A percentile compares a stretch with the other conserved stretches of the same genome.
phyloP scores from a whole-genome alignment of 495 filamentous ascomycete species.

The Astrothelium macrocarpum region DNA sequence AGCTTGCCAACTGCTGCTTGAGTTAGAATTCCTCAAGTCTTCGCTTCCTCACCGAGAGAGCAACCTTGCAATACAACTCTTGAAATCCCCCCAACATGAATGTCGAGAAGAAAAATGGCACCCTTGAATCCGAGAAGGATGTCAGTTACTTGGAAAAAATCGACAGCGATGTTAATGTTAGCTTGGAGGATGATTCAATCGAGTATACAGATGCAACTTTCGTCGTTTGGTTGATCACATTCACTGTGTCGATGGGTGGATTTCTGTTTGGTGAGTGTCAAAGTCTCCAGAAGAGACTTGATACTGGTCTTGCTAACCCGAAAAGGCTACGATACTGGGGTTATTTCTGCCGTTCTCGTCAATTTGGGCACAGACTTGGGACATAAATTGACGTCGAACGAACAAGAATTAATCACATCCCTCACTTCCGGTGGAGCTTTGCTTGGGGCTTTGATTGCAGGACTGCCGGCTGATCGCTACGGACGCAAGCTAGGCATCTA shows the following conservation, averaged over 20 bases:
- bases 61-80: not conserved
- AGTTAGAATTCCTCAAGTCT: not conserved
- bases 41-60: not conserved
- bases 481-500: constrained; percentile 43
- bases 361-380: constrained; percentile 33
- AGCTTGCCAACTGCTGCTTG: not conserved
- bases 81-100: not conserved
- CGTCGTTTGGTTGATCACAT: constrained; percentile 14
- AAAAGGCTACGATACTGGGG: constrained; percentile 43
- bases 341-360: constrained; percentile 41
- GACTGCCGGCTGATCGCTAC: constrained; percentile 40
- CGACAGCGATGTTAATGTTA: not conserved
- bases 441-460: constrained; percentile 41
- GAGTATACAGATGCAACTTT: constrained; percentile 13
- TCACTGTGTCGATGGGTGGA: constrained; percentile 15
- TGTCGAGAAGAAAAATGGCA: not conserved
- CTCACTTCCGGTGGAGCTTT: constrained; percentile 42
- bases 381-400: constrained; percentile 24
- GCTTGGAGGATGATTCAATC: not conserved
- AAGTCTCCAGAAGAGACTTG: no score
- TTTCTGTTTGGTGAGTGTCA: constrained; percentile 28
- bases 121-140: not conserved
- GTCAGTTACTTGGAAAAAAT: not conserved
- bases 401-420: constrained; percentile 42
- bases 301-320: no score